Evolutionary conservation across 1,139 yeast species (phyloP).

Genomic region (Barnettozyma hawaiiensis): DNA sequence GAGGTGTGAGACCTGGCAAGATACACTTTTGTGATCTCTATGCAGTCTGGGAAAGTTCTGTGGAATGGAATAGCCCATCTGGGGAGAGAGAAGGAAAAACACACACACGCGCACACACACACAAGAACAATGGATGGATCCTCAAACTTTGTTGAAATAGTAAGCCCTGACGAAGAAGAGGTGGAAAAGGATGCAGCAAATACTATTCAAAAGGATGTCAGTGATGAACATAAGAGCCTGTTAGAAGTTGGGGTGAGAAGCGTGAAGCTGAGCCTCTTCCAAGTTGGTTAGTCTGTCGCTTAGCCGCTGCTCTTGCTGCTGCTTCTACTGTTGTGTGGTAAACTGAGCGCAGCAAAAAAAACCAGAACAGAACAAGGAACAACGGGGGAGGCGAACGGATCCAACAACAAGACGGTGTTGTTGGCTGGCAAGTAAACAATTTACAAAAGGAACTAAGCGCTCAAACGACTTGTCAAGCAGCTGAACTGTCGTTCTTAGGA

Average conservation of each 20-base stretch:
- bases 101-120: too few species aligned
- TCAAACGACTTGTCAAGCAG: background rate
- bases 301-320: conserved; percentile 1
- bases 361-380: too few species aligned
- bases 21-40: background rate
- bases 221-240: conserved; percentile 8
- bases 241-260: background rate
- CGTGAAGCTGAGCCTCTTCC: background rate
- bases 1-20: background rate
- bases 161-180: conserved; percentile 11
- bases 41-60: background rate
- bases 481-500: too few species aligned
- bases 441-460: background rate
- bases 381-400: background rate
- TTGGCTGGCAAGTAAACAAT: too few species aligned
- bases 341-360: background rate
- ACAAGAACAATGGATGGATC: too few species aligned
- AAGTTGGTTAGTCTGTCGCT: too few species aligned
- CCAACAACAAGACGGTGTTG: too few species aligned
- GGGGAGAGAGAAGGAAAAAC: too few species aligned
- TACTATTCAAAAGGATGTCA: conserved; percentile 6
- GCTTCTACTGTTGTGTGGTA: too few species aligned
- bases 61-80: background rate
- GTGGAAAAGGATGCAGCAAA: conserved; percentile 14
- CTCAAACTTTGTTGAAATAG: conserved; percentile 5